Evolutionary conservation across 2,329 filamentous ascomycete genomes (phyloP).

Genomic region (Microdochium trichocladiopsis): DNA sequence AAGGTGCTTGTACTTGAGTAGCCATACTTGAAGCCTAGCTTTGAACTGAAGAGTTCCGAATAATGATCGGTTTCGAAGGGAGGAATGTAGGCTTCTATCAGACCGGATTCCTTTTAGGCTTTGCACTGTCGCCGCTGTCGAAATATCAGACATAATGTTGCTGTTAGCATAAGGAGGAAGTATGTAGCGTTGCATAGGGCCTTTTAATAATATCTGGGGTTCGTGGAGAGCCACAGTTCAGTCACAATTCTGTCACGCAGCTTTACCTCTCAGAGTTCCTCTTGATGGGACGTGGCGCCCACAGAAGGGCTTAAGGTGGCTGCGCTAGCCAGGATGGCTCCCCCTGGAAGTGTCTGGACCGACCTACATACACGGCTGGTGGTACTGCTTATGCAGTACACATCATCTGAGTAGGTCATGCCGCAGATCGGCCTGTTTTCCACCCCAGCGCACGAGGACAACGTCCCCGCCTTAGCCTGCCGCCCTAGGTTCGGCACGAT

Average conservation of each 20-base stretch:
- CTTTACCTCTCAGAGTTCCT: not conserved
- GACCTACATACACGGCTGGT: too few species aligned
- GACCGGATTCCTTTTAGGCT: not conserved
- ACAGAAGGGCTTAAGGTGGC: not conserved
- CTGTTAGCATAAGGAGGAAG: not conserved
- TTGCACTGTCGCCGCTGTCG: not conserved
- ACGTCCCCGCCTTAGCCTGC: too few species aligned
- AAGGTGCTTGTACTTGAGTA: not conserved
- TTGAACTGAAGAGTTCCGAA: not conserved
- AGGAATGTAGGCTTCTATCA: not conserved
- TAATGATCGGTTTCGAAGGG: not conserved
- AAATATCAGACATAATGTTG: not conserved
- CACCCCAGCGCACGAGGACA: too few species aligned
- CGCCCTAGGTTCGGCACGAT: too few species aligned
- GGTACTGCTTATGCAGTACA: too few species aligned
- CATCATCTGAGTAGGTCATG: too few species aligned
- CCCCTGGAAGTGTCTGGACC: not conserved
- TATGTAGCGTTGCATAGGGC: not conserved
- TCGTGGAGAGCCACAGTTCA: too few species aligned
- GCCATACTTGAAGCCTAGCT: not conserved
- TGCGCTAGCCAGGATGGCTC: not conserved
- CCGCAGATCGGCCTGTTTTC: too few species aligned
- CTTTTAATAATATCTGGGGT: not conserved
- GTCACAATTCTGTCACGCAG: not conserved
- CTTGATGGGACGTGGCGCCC: not conserved